These are phyloP conservation scores for Verticillium nubilum DNA, from an alignment of 2,329 filamentous ascomycete species.

Conservation along the genomic window DNA sequence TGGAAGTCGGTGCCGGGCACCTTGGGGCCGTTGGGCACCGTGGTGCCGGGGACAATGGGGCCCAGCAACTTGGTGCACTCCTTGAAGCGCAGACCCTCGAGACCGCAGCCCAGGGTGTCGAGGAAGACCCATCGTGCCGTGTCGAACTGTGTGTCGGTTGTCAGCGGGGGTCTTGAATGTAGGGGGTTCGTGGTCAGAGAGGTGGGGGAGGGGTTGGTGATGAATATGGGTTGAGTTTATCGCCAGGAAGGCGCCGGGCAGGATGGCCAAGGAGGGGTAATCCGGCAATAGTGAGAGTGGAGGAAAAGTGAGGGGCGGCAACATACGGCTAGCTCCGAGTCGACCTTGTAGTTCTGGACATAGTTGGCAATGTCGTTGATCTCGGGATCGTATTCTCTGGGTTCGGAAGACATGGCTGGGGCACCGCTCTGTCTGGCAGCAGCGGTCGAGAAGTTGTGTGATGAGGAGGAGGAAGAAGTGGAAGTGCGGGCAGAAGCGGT, in stretches of 20 bases:
- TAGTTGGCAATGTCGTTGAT: conserved; percentile 94
- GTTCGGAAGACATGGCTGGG: conserved; percentile 43
- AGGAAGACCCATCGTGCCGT: conserved; percentile 95
- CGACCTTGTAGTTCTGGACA: conserved; percentile 84
- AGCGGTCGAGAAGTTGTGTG: conserved; percentile 45
- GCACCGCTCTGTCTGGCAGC: conserved; percentile 40
- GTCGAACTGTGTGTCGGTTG: conserved; percentile 61
- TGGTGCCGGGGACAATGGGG: conserved; percentile 82
- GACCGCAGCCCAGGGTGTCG: conserved; percentile 92
- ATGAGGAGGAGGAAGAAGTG: conserved; percentile 26
- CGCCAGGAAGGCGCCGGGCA: no score
- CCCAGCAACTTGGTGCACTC: conserved; percentile 94
- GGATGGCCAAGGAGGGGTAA: not conserved
- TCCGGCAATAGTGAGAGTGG: conserved; percentile 13
- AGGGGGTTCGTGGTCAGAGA: no score
- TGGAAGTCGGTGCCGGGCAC: conserved; percentile 91
- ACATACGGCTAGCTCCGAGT: conserved; percentile 88
- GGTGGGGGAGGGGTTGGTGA: no score
- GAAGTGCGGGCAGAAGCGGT: conserved; percentile 16
- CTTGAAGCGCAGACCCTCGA: conserved; percentile 92
- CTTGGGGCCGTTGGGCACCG: conserved; percentile 85
- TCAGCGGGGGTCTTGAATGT: no score
- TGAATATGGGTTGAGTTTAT: no score
- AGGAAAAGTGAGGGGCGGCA: conserved; percentile 3
- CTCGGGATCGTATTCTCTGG: conserved; percentile 76